Percentiles rank a stretch among this genome's conserved stretches.
Evolutionary conservation across 148 eudicot genomes (phyloP).

Genomic region (Drosera capensis): DNA sequence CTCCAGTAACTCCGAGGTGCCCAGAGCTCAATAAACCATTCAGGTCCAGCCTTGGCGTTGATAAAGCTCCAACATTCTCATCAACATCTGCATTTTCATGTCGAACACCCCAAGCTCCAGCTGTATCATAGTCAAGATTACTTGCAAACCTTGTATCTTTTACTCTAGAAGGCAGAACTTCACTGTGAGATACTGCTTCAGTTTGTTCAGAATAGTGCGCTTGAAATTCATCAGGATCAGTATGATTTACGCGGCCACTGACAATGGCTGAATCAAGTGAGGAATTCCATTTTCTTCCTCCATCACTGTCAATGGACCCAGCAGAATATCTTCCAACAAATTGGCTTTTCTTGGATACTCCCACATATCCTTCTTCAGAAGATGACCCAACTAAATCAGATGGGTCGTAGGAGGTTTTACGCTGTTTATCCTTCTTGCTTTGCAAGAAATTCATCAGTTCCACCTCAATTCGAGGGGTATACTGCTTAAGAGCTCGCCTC

Average conservation of each 20-base stretch:
- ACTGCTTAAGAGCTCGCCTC: slow-evolving; percentile 87
- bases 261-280: slow-evolving; percentile 35
- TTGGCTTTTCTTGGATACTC: slow-evolving; percentile 52
- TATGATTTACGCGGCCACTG: slow-evolving; percentile 26
- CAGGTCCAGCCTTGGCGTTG: slow-evolving; percentile 32
- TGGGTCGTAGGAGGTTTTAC: slow-evolving; percentile 78
- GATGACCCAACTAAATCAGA: slow-evolving; percentile 74
- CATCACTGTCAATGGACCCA: slow-evolving; percentile 65
- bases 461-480: slow-evolving; percentile 96
- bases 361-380: slow-evolving; percentile 80
- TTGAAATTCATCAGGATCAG: slow-evolving; percentile 37
- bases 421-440: slow-evolving; percentile 77
- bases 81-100: slow-evolving; percentile 24
- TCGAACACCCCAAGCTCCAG: slow-evolving; percentile 25
- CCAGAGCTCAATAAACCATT: slow-evolving; percentile 49
- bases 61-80: slow-evolving; percentile 22
- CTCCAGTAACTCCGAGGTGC: slow-evolving; percentile 21
- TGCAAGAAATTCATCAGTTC: slow-evolving; percentile 91
- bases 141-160: slow-evolving; percentile 30
- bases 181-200: slow-evolving; percentile 35
- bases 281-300: slow-evolving; percentile 75
- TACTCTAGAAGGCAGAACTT: slow-evolving; percentile 22
- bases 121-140: slow-evolving; percentile 20
- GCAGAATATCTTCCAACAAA: slow-evolving; percentile 60
- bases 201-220: slow-evolving; percentile 26